Conservation (phyloP, 768 basidiomycete species). For the Tylopilus plumbeoviolaceoides region DNA sequence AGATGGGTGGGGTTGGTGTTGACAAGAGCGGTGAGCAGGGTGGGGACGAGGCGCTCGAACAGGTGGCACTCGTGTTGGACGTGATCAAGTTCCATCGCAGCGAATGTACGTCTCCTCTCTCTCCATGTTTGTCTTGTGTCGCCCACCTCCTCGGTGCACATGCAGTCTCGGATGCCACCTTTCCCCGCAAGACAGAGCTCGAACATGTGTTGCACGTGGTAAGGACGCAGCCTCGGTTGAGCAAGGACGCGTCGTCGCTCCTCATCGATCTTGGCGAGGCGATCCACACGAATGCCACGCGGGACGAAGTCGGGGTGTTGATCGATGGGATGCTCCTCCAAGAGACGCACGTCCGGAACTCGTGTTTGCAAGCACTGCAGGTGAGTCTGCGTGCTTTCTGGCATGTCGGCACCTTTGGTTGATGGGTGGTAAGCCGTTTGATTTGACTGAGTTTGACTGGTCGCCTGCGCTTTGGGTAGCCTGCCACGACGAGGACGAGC, state of each 20-base stretch:
- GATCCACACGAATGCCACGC: slow-evolving; percentile 59
- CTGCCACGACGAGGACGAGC: slow-evolving; percentile 84
- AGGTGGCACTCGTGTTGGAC: slow-evolving; percentile 63
- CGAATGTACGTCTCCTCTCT: slow-evolving; percentile 22
- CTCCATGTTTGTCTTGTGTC: background rate
- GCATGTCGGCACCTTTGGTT: too few species aligned
- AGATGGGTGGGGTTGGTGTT: slow-evolving; percentile 61
- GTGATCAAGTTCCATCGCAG: slow-evolving; percentile 34
- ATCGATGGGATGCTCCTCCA: slow-evolving; percentile 75
- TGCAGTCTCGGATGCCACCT: slow-evolving; percentile 63
- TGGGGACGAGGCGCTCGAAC: slow-evolving; percentile 68
- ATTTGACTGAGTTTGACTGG: slow-evolving; percentile 93
- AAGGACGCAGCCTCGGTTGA: slow-evolving; percentile 70
- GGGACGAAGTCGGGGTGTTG: slow-evolving; percentile 61
- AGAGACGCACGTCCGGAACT: slow-evolving; percentile 82
- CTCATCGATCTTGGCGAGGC: slow-evolving; percentile 80
- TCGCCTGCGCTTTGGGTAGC: slow-evolving; percentile 85
- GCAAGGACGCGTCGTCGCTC: slow-evolving; percentile 78
- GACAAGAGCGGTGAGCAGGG: slow-evolving; percentile 7
- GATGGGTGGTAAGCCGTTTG: slow-evolving; percentile 67
- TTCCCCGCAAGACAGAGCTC: slow-evolving; percentile 71
- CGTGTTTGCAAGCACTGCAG: slow-evolving; percentile 88
- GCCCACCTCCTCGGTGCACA: background rate
- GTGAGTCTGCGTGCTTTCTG: slow-evolving; percentile 35
- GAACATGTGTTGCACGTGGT: slow-evolving; percentile 69